Percentiles rank a stretch among this genome's conserved stretches.
Conservation (phyloP, 140 eudicot genomes). For the Ambrosia hybrid region DNA sequence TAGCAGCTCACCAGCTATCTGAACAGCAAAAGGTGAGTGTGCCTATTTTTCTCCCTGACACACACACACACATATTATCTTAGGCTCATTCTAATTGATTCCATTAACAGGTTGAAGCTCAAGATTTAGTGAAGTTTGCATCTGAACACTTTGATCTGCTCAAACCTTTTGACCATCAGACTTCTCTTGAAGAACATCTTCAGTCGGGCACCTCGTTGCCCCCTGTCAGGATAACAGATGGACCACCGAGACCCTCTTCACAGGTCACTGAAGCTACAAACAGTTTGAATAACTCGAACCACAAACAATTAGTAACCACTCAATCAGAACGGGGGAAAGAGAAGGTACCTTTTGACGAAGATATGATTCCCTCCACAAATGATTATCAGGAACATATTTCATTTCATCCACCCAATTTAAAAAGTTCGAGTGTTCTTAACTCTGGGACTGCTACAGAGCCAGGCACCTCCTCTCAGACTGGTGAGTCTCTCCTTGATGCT, state of each 20-base stretch:
- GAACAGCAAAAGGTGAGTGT: constrained; percentile 36
- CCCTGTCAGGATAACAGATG: constrained; percentile 11
- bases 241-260: constrained; percentile 12
- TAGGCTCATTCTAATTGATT: constrained; percentile 9
- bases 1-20: constrained; percentile 32
- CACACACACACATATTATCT: neutral
- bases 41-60: neutral
- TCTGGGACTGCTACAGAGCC: constrained; percentile 13
- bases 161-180: constrained; percentile 23
- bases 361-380: constrained; percentile 2
- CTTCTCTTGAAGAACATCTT: constrained; percentile 27
- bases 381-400: neutral
- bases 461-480: constrained; percentile 19
- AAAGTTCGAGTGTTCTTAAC: constrained; percentile 11
- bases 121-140: constrained; percentile 38
- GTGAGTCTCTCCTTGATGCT: neutral
- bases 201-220: neutral
- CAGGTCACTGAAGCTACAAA: neutral
- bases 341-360: constrained; percentile 15
- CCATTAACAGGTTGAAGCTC: constrained; percentile 34
- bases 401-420: neutral
- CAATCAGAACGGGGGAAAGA: constrained; percentile 31
- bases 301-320: constrained; percentile 18
- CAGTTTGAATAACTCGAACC: constrained; percentile 1
- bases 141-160: constrained; percentile 29